Base-by-base conservation (phyloP, 2,329 filamentous ascomycete genomes). In the Thielaviopsis euricoi region DNA sequence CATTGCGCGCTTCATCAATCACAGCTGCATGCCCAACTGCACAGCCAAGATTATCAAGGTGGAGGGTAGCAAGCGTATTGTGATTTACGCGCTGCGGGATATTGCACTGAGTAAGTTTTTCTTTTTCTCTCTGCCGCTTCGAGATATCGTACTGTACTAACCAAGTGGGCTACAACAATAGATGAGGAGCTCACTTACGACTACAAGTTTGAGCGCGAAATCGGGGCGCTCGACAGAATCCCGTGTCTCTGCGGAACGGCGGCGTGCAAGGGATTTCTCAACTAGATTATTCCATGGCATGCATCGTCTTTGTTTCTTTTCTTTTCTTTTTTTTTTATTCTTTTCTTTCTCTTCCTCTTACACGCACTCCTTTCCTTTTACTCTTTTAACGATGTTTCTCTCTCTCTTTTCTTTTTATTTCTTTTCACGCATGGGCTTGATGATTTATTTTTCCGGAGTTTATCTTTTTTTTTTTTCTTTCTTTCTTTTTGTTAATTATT, bases 1-100 rank as follows among this genome's bases (percentile, higher is more conserved):
- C 59, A 98, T 98, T 71, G 93, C 93, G 33, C 81, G 93, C 50
- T 98, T 98, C 72, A 98, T 98, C 78, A 98, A 98, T 69, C 88
- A 98, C 71, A 95, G 89, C 69, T 98, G 93, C 71, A 93, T 89
- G 73, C 93, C 93, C 6, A 98, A 97, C 69, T 98, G 93, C 73
- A 98, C 93, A 46, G 93, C 93, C 62, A 98, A 97, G 75, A 98
- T 98, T 68, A 98, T 98, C 74, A 94, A 94, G 71, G 93, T 97
- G 57, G 93, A 98, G 67, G 91, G 91, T 62, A 96, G 88, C 69
- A 96, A 96, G 74, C 82, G 93, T 63, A 98, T 98, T 73, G 93
- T 98, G 72, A 98, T 98, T 67, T 98, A 98, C 75, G 93, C 93
- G 46, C 76, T 97, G 68, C 84, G 93, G 68, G 91, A 97, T 71